Conservation (phyloP, 768 basidiomycete species). For the Lactarius sanguifluus region DNA sequence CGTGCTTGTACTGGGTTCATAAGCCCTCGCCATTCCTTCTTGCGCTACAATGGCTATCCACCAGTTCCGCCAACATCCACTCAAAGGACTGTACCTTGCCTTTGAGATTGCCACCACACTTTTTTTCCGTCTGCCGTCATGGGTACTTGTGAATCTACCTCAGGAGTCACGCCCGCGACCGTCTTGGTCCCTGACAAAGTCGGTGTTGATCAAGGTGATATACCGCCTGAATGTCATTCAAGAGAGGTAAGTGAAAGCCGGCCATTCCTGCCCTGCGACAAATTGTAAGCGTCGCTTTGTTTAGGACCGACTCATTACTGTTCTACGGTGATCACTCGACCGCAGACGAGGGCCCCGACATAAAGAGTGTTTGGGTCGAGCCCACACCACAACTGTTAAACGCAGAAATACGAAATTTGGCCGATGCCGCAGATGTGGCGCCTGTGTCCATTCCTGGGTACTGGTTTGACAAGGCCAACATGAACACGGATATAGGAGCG, state of each 20-base stretch:
- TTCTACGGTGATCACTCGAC: slow-evolving; percentile 23
- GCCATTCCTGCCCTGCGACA: background rate
- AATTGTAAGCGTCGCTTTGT: background rate
- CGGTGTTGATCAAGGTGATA: slow-evolving; percentile 14
- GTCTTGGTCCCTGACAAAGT: slow-evolving; percentile 16
- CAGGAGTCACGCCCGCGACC: slow-evolving; percentile 16
- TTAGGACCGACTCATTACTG: slow-evolving; percentile 19
- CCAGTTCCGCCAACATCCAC: slow-evolving; percentile 20
- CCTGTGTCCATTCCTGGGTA: slow-evolving; percentile 25
- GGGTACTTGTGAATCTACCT: slow-evolving; percentile 16
- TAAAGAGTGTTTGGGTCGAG: slow-evolving; percentile 30
- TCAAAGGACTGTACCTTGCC: slow-evolving; percentile 21
- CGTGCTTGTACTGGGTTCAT: background rate
- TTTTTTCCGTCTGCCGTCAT: slow-evolving; percentile 21
- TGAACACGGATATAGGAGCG: slow-evolving; percentile 32
- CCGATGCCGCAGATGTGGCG: slow-evolving; percentile 14
- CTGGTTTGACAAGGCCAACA: slow-evolving; percentile 23
- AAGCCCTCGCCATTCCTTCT: background rate
- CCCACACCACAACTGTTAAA: slow-evolving; percentile 26
- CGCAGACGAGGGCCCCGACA: slow-evolving; percentile 17
- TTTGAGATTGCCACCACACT: slow-evolving; percentile 17
- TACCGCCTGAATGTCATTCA: slow-evolving; percentile 8
- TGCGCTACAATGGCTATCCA: slow-evolving; percentile 14
- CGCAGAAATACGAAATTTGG: slow-evolving; percentile 22
- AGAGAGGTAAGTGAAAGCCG: slow-evolving; percentile 4